Conservation (phyloP, 2,329 filamentous ascomycete genomes). For the Fusarium abutilonis region DNA sequence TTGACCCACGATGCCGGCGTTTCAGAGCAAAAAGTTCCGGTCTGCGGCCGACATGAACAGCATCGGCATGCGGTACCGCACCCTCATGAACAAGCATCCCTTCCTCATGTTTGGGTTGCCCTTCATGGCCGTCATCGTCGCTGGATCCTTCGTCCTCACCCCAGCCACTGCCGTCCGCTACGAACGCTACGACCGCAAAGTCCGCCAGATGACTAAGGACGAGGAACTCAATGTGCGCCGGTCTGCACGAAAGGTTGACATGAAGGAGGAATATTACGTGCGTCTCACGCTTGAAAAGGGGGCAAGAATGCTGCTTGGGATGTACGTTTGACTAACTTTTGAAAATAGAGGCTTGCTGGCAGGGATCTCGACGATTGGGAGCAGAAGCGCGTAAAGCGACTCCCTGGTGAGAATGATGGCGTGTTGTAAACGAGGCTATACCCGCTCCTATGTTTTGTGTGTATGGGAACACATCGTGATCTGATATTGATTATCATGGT, state of each 20-base stretch:
- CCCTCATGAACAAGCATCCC: constrained; percentile 77
- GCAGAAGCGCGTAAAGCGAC: constrained; percentile 89
- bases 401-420: constrained; percentile 91
- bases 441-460: constrained; percentile 24
- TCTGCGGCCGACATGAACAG: constrained; percentile 71
- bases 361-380: constrained; percentile 98
- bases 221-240: constrained; percentile 86
- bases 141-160: constrained; percentile 92
- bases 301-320: constrained; percentile 4
- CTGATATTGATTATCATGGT: constrained; percentile 2
- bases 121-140: constrained; percentile 89
- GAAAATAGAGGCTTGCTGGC: constrained; percentile 61
- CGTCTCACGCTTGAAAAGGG: constrained; percentile 50
- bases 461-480: constrained; percentile 20
- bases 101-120: constrained; percentile 95
- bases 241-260: constrained; percentile 75
- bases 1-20: constrained; percentile 56
- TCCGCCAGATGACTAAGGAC: constrained; percentile 83
- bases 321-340: constrained; percentile 24
- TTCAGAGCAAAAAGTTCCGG: constrained; percentile 77
- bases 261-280: constrained; percentile 89
- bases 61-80: constrained; percentile 80
- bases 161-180: constrained; percentile 94
- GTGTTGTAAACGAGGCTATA: constrained; percentile 58
- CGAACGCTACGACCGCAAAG: constrained; percentile 90